Conservation (phyloP, 202 grass and related monocot genomes). For the Bolboschoenoplectus hybrid region DNA sequence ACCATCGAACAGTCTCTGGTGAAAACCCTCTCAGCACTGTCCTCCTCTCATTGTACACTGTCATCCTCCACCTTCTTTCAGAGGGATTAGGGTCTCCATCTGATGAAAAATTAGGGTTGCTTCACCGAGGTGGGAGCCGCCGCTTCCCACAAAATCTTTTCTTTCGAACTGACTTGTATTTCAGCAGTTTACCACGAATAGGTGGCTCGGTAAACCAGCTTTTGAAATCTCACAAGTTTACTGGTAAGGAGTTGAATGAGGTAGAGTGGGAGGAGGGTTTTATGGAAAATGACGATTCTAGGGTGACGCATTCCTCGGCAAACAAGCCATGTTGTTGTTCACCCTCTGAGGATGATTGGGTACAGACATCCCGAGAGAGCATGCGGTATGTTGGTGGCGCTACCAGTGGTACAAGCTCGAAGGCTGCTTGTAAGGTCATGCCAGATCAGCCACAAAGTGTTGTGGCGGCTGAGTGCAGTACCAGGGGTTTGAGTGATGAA, state of each 20-base stretch:
- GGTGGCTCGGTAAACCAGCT: conserved; percentile 61
- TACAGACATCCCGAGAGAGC: conserved; percentile 55
- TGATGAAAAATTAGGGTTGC: conserved; percentile 71
- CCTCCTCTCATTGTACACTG: conserved; percentile 76
- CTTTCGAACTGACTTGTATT: conserved; percentile 59
- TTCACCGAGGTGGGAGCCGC: conserved; percentile 72
- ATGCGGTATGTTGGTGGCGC: conserved; percentile 42
- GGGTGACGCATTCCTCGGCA: conserved; percentile 60
- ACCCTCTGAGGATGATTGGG: conserved; percentile 50
- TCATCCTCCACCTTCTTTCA: conserved; percentile 74
- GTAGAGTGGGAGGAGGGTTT: conserved; percentile 80
- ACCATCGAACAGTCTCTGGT: conserved; percentile 53
- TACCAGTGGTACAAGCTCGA: conserved; percentile 57
- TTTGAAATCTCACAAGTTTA: conserved; percentile 55
- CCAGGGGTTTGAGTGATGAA: conserved; percentile 64
- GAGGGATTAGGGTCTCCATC: conserved; percentile 66
- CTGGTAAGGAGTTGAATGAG: conserved; percentile 50
- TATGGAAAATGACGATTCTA: conserved; percentile 63
- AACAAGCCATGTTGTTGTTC: conserved; percentile 81
- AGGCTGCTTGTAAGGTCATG: conserved; percentile 55
- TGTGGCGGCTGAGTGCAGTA: conserved; percentile 61
- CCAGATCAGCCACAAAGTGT: conserved; percentile 55
- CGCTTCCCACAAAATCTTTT: conserved; percentile 66
- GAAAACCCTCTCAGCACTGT: conserved; percentile 55
- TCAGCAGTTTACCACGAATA: conserved; percentile 59